Percentiles rank a stretch among this genome's conserved stretches.
Evolutionary conservation across 2,329 filamentous ascomycete genomes (phyloP).

Genomic region (Neofusicoccum sp.): DNA sequence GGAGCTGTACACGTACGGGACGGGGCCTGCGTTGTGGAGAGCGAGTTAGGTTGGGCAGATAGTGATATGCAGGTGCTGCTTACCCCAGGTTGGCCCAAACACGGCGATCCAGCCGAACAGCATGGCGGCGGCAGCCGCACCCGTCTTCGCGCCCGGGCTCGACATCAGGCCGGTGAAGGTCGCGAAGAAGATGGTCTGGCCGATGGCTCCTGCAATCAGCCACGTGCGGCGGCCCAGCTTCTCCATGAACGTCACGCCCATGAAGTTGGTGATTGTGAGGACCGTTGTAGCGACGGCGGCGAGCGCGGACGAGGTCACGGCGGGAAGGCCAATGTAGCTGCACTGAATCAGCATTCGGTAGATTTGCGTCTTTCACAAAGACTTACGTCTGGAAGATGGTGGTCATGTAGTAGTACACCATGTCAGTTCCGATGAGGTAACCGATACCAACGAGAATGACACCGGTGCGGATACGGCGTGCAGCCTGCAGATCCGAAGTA

Average conservation of each 20-base stretch:
- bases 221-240: slow-evolving; percentile 29
- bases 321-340: slow-evolving; percentile 29
- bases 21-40: neutral
- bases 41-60: neutral
- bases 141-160: slow-evolving; percentile 19
- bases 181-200: slow-evolving; percentile 30
- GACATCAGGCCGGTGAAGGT: slow-evolving; percentile 28
- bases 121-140: slow-evolving; percentile 31
- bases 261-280: slow-evolving; percentile 26
- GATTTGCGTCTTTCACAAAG: slow-evolving; percentile 32
- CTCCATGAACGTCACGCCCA: slow-evolving; percentile 28
- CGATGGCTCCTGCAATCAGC: slow-evolving; percentile 18
- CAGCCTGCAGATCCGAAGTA: slow-evolving; percentile 24
- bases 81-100: slow-evolving; percentile 33
- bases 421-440: slow-evolving; percentile 44
- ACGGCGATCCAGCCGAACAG: slow-evolving; percentile 32
- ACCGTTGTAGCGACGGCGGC: slow-evolving; percentile 29
- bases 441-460: slow-evolving; percentile 40
- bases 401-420: slow-evolving; percentile 30
- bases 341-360: slow-evolving; percentile 25
- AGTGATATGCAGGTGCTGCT: neutral
- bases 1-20: slow-evolving; percentile 32
- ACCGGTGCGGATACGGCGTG: slow-evolving; percentile 34
- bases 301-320: slow-evolving; percentile 25
- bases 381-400: slow-evolving; percentile 14